Evolutionary conservation across 1,139 yeast genomes (phyloP).

Genomic region (Saccharomycopsis hybrid): DNA sequence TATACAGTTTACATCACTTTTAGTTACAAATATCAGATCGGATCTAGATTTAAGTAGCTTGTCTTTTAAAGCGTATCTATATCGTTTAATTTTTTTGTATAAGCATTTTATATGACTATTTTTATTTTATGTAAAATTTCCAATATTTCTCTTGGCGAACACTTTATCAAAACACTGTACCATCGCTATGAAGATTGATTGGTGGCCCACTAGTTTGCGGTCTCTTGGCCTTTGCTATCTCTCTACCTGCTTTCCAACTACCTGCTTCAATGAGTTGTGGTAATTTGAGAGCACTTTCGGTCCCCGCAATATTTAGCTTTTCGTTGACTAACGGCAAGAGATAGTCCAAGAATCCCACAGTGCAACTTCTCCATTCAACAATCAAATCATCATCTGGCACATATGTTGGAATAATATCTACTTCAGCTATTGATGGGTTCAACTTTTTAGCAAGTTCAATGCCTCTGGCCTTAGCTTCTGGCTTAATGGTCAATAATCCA

Average conservation of each 20-base stretch:
- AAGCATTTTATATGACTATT: no score
- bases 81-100: no score
- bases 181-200: conserved; percentile 49
- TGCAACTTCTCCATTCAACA: conserved; percentile 59
- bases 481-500: conserved; percentile 41
- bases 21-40: no score
- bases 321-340: conserved; percentile 43
- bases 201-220: conserved; percentile 51
- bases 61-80: background rate
- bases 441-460: conserved; percentile 28
- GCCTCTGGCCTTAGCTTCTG: conserved; percentile 32
- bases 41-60: background rate
- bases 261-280: conserved; percentile 62
- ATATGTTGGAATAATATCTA: conserved; percentile 38
- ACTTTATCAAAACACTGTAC: conserved; percentile 45
- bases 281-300: conserved; percentile 30
- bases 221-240: conserved; percentile 43
- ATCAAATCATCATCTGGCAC: conserved; percentile 48
- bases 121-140: no score
- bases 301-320: conserved; percentile 28
- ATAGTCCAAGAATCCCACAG: conserved; percentile 47
- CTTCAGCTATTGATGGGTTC: conserved; percentile 22
- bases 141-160: no score
- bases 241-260: conserved; percentile 56
- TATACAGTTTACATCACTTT: background rate